Base-by-base conservation (phyloP, 208 protist genomes). In the Wallacemonas collosoma region DNA sequence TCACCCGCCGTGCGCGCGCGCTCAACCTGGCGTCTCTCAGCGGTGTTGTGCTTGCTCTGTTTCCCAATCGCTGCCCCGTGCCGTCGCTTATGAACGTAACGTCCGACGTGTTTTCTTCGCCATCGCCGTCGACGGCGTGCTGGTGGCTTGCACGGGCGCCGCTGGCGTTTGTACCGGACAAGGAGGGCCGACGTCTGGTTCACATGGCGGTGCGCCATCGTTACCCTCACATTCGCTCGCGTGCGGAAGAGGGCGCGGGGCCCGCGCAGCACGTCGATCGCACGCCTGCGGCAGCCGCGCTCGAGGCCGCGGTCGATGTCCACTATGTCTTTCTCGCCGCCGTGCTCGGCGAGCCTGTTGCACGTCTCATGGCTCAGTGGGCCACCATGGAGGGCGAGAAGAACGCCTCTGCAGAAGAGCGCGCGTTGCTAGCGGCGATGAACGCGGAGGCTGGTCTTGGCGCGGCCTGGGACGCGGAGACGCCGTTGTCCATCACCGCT, bases 141-240 rank as follows among this genome's bases (percentile, higher is more conserved):
- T 71, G 71, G 63, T 60, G 47, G 72, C 53, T 17, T 54, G 48
- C 35, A 62, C 63, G 17, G 56, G 44, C 54, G 14, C 60, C 66
- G 35, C 73, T 75, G 41, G 68, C 17, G 67, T 56, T 7, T 54
- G 67, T 6, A 50, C 70, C 72, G 0, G n/a, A 26, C n/a, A 81
- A 77, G 38, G 73, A 56, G 44, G 44, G 68, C 43, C 79, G 79
- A 14, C 51, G 55, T 14, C 68, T 74, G 44, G 2, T 76, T 12
- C 78, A 82, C 55, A 45, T 79, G 45, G 68, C 81, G 2, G 65
- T 92, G 55, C 85, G 84, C n/a, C 45, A 51, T 6, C 57, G 55
- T 44, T 89, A 82, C 66, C 83, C 83, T 3, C 76, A 89, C 69
- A 51, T 92, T 3, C 79, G 83, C 48, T 71, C 77, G 41, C 71